A percentile compares a stretch with the other conserved stretches of the same genome.
Conservation (phyloP, 371 early-diverging fungal species). For the Lichtheimia hyalospora region DNA sequence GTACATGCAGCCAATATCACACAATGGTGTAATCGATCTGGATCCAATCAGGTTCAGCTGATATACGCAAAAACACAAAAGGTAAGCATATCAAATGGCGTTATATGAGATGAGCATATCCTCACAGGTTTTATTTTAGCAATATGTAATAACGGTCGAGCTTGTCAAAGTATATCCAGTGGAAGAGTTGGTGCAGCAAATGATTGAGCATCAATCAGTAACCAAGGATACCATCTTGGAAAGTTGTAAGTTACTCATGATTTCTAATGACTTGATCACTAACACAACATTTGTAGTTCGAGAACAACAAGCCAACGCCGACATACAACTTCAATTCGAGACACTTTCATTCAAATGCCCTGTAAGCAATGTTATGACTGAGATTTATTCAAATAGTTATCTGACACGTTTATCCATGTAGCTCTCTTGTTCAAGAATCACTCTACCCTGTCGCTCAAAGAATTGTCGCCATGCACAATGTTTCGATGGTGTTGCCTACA, state of each 20-base stretch:
- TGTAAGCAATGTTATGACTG: conserved; percentile 23
- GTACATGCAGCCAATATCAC: conserved; percentile 63
- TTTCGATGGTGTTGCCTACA: conserved; percentile 68
- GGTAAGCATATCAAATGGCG: conserved; percentile 23
- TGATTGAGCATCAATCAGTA: conserved; percentile 37
- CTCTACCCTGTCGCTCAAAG: conserved; percentile 56
- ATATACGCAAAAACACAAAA: conserved; percentile 54
- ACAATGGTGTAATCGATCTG: conserved; percentile 25
- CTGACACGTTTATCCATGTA: conserved; percentile 18
- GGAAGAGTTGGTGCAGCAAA: conserved; percentile 34
- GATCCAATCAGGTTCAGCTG: conserved; percentile 50
- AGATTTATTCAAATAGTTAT: not conserved
- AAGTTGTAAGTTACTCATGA: conserved; percentile 39
- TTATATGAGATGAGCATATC: not conserved
- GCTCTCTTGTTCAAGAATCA: conserved; percentile 66
- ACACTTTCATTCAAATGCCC: conserved; percentile 60
- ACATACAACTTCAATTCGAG: conserved; percentile 53
- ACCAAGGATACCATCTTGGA: conserved; percentile 48
- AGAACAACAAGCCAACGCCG: conserved; percentile 45
- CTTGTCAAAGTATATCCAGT: conserved; percentile 49
- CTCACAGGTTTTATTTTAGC: conserved; percentile 15
- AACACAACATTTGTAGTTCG: conserved; percentile 12
- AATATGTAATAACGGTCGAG: conserved; percentile 44
- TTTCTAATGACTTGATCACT: not conserved
- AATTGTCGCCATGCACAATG: conserved; percentile 75